Conservation (phyloP, 108 stramenopile species). For the Bacterosira constricta region DNA sequence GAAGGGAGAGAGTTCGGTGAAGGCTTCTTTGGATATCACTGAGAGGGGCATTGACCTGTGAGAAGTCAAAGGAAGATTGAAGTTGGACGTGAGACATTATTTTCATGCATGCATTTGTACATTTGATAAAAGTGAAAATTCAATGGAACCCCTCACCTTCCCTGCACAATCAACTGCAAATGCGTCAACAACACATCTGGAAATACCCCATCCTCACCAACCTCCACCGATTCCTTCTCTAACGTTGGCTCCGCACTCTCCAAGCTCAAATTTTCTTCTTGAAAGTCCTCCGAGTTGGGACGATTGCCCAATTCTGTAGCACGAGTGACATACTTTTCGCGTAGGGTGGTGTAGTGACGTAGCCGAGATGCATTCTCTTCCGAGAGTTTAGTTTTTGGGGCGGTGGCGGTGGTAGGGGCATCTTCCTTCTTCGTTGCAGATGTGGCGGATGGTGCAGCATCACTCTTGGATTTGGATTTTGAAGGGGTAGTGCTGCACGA, state of each 20-base stretch:
- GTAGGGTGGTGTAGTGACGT: constrained; percentile 9
- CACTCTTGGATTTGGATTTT: background rate
- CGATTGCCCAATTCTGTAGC: constrained; percentile 30
- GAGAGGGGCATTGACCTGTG: constrained; percentile 58
- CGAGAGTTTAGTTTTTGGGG: constrained; percentile 4
- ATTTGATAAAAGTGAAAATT: background rate
- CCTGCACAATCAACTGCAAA: constrained; percentile 61
- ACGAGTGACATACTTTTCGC: constrained; percentile 34
- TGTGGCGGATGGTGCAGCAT: background rate
- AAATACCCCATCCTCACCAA: constrained; percentile 46
- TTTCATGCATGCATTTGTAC: background rate
- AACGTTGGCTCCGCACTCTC: constrained; percentile 14
- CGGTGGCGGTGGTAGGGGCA: background rate
- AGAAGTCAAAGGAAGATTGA: background rate
- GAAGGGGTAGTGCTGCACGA: too few species aligned
- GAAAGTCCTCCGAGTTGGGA: constrained; percentile 33
- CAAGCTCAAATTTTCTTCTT: constrained; percentile 25
- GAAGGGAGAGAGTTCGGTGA: constrained; percentile 35
- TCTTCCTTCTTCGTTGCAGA: background rate
- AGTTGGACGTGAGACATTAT: background rate
- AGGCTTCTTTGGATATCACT: constrained; percentile 39
- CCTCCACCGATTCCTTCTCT: constrained; percentile 29
- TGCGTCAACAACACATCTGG: constrained; percentile 52
- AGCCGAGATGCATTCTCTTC: constrained; percentile 26
- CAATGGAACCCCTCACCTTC: constrained; percentile 45